Base-by-base conservation (phyloP, 2,329 filamentous ascomycete species). In the Alternaria hordeiaustralica region DNA sequence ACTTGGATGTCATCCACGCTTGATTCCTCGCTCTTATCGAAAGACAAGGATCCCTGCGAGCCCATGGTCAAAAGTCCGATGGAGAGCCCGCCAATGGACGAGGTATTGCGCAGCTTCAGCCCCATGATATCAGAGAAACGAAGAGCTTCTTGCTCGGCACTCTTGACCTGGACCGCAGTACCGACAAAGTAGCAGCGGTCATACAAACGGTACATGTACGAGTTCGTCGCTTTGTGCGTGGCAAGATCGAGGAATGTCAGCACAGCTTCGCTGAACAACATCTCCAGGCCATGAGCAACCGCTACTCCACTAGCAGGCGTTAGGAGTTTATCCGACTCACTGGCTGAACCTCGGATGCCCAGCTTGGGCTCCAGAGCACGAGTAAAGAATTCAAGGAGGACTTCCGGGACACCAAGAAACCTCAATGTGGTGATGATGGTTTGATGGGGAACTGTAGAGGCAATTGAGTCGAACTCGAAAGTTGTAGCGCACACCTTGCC, bases 331-430 rank as follows among this genome's bases (percentile, higher is more conserved):
- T 73, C 71, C 7, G 64, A 63, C 9, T 70, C 73, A 10, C 65
- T 66, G 2, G 72, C 58, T 15, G 69, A 45, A 6, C 72, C 68
- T 10, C 71, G 67, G 50, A 75, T 70, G 53, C 75, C 74, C 57
- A 77, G 49, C 1, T 68, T 73, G 0, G 69, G 69, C 5, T 61
- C 30, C 2, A 78, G 69, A 55, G 88, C 90, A 3, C 80, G 83
- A 12, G 75, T 78, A 75, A 91, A 92, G 73, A 92, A 89, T 7
- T 75, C 73, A 2, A 90, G 71, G 86, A 89, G 90, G 0, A 71
- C 75, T 3, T 85, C 74, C 0, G 87, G 84, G 5, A 91, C 81
- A 0, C 88, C 87, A 47, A 92, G 84, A 69, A 87, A 89, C 26
- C 83, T 79, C 63, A 92, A 75, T 0, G 90, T 81, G 2, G 61